These are phyloP conservation scores for Flaveria sonorensis DNA, from an alignment of 129 eudicot genomes.

Conservation along the genomic window DNA sequence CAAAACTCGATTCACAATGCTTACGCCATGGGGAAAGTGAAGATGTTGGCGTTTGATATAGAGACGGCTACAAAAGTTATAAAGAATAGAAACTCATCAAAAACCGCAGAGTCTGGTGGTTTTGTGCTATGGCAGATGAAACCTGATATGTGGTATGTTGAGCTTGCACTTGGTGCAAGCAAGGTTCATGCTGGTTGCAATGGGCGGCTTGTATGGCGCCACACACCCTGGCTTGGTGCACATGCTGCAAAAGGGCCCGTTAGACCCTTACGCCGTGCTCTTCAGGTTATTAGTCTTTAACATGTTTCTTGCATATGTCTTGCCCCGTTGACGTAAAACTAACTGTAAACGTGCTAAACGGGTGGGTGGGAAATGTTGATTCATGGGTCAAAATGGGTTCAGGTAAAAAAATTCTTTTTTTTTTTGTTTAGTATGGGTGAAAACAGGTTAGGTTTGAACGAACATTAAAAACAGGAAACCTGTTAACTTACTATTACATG, in stretches of 20 bases:
- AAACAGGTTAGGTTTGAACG: neutral
- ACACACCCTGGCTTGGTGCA: constrained; percentile 92
- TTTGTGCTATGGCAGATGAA: constrained; percentile 96
- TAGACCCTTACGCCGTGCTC: constrained; percentile 91
- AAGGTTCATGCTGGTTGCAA: constrained; percentile 94
- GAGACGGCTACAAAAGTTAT: constrained; percentile 88
- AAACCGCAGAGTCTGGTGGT: constrained; percentile 77
- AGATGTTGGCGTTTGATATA: constrained; percentile 79
- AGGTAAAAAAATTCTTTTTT: neutral
- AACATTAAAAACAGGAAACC: neutral
- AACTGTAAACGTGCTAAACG: neutral
- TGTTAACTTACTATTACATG: neutral
- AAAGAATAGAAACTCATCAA: constrained; percentile 72
- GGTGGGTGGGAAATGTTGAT: neutral
- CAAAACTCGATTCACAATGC: constrained; percentile 74
- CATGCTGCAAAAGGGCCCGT: constrained; percentile 97
- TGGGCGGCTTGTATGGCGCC: constrained; percentile 92
- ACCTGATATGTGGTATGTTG: constrained; percentile 95
- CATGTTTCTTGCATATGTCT: neutral
- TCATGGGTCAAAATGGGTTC: neutral
- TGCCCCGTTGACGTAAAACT: neutral
- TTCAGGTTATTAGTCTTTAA: constrained; percentile 54
- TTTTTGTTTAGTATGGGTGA: neutral
- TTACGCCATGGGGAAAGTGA: constrained; percentile 88
- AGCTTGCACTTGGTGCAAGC: constrained; percentile 89